Evolutionary conservation across 2,329 filamentous ascomycete genomes (phyloP), one percentile per base, ranked within the genome.

Genomic region (Botryosphaeria agaves): DNA sequence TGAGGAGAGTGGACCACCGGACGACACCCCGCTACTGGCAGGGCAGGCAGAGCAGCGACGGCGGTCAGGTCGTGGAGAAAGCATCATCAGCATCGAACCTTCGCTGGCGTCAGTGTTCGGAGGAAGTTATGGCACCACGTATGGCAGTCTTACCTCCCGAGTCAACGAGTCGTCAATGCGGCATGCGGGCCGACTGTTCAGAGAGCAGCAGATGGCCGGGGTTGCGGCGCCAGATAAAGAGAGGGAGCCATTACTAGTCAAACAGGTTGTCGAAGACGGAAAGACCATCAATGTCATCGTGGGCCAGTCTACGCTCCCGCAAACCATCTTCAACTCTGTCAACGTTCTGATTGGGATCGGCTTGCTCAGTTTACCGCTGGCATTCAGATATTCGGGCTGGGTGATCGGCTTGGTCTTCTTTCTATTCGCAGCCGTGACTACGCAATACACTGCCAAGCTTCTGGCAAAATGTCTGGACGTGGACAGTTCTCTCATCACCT

Each of bases 321-420:
- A 95, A 57, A 95, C 87, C 5, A 69, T 94, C 37, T 92, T 95
- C 63, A 98, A 98, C 55, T 91, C 83, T 3, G 87, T 87, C 49
- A 93, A 93, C 41, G 82, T 91, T 30, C 60, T 94, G 35, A 87
- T 94, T 36, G 85, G 85, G 11, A 76, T 98, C 18, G 87, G 87
- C 1, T 59, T 98, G 18, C 64, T 98, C 30, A 91, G 82, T 52
- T 61, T 98, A 32, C 89, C 87, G 5, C 66, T 95, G 46, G 87
- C 81, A 5, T 62, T 95, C 44, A 82, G 76, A 44, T 84, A 92
- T 51, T 75, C 81, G 8, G 87, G 84, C 29, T 93, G 85, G 85
- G 54, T 93, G 24, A 70, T 83, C 36, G 89, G 89, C 31, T 64
- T 92, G 45, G 38, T 66, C 25, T 77, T 89, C 39, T 62, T 95